Evolutionary conservation across 2,329 filamentous ascomycete genomes (phyloP).

Genomic region (Colletotrichum paranaense): DNA sequence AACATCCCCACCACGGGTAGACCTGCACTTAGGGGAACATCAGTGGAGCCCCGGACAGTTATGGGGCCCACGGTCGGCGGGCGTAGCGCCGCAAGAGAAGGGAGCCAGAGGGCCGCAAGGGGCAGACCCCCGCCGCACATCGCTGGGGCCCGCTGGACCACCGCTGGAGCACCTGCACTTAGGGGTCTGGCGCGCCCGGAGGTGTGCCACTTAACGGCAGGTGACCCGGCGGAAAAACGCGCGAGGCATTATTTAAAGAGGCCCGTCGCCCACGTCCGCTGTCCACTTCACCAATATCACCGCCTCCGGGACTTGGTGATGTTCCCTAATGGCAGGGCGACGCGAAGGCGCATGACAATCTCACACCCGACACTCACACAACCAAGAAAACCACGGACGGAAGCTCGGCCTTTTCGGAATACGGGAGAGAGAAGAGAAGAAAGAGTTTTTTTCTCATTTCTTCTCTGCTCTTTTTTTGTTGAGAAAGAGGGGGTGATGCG

Average conservation of each 20-base stretch:
- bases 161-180: constrained; percentile 37
- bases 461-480: not conserved
- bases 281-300: not conserved
- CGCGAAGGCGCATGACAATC: constrained; percentile 20
- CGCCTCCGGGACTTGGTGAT: constrained; percentile 10
- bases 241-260: constrained; percentile 32
- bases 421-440: not conserved
- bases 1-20: constrained; percentile 26
- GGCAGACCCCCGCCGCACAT: not conserved
- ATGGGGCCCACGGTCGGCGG: not conserved
- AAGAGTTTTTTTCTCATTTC: not conserved
- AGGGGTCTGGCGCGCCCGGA: constrained; percentile 36
- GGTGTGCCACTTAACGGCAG: constrained; percentile 35
- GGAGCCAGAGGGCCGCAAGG: no score
- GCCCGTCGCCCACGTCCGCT: constrained; percentile 20
- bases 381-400: not conserved
- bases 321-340: constrained; percentile 36
- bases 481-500: not conserved
- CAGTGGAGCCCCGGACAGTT: constrained; percentile 10
- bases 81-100: not conserved
- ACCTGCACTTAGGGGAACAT: constrained; percentile 36
- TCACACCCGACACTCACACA: not conserved
- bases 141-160: constrained; percentile 8
- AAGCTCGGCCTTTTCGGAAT: not conserved
- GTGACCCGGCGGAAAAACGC: not conserved